These are phyloP conservation scores for Kodamaea leandrae DNA, from an alignment of 805 yeast genomes.

Conservation along the genomic window DNA sequence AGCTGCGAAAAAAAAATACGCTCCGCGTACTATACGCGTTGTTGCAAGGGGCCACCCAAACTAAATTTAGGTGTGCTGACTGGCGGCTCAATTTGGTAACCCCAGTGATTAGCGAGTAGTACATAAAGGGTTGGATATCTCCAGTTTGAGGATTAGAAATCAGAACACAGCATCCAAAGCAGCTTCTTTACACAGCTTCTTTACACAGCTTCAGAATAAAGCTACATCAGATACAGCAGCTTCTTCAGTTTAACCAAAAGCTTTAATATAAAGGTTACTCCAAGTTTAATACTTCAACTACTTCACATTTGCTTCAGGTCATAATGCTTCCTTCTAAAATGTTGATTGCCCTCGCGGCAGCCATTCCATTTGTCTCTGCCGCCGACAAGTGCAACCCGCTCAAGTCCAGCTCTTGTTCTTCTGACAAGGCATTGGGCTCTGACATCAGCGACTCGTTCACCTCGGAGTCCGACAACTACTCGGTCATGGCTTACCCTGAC, in stretches of 20 bases:
- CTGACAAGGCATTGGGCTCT: conserved; percentile 61
- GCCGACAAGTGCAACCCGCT: conserved; percentile 26
- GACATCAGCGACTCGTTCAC: conserved; percentile 53
- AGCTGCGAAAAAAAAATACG: conserved; percentile 2
- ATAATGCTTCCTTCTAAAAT: conserved; percentile 8
- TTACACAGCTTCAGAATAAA: no score
- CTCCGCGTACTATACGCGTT: neutral
- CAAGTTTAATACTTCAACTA: no score
- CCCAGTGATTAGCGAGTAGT: no score
- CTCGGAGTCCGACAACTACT: conserved; percentile 43
- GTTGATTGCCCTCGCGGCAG: conserved; percentile 7
- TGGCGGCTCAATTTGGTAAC: no score
- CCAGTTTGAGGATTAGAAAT: no score
- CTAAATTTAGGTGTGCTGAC: neutral
- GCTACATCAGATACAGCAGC: no score
- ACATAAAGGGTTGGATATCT: no score
- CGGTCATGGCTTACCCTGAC: conserved; percentile 37
- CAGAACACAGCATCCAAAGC: no score
- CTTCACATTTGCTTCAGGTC: neutral
- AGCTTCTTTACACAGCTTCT: no score
- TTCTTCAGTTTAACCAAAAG: no score
- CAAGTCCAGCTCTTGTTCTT: conserved; percentile 19
- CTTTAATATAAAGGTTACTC: no score
- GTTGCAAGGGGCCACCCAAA: neutral
- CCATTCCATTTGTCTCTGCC: conserved; percentile 10